Conservation (phyloP, 1,284 basidiomycete species). For the Microbotryum violaceum region DNA sequence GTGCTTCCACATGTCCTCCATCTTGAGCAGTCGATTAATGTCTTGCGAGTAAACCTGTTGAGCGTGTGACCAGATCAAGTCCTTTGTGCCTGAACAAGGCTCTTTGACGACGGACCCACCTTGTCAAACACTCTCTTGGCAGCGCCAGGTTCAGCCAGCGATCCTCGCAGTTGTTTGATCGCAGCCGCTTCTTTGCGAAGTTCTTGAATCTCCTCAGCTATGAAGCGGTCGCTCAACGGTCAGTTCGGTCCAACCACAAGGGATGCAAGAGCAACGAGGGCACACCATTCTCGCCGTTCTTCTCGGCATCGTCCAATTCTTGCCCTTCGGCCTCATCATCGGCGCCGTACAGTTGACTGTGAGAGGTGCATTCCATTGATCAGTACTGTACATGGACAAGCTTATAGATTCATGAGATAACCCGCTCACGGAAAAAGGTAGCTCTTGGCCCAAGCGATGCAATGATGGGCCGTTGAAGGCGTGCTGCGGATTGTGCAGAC, state of each 20-base stretch:
- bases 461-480: conserved; percentile 94
- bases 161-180: conserved; percentile 66
- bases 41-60: conserved; percentile 76
- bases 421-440: conserved; percentile 83
- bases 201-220: conserved; percentile 82
- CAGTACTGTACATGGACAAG: neutral
- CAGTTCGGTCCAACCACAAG: neutral
- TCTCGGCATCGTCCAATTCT: conserved; percentile 77
- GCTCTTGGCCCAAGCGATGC: conserved; percentile 98
- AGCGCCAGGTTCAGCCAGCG: conserved; percentile 48
- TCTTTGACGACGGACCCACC: conserved; percentile 44
- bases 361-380: neutral
- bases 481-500: conserved; percentile 98
- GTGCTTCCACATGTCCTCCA: conserved; percentile 98
- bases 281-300: conserved; percentile 77
- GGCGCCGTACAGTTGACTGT: conserved; percentile 79
- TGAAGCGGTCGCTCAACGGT: neutral
- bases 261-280: conserved; percentile 1
- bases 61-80: no score
- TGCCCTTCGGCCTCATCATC: conserved; percentile 70
- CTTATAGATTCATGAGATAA: neutral
- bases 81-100: no score
- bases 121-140: conserved; percentile 76
- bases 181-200: conserved; percentile 82
- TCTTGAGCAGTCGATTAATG: conserved; percentile 77